phyloP scores from a whole-genome alignment of 2,329 filamentous ascomycete genomes.

The Cytospora piceicola region DNA sequence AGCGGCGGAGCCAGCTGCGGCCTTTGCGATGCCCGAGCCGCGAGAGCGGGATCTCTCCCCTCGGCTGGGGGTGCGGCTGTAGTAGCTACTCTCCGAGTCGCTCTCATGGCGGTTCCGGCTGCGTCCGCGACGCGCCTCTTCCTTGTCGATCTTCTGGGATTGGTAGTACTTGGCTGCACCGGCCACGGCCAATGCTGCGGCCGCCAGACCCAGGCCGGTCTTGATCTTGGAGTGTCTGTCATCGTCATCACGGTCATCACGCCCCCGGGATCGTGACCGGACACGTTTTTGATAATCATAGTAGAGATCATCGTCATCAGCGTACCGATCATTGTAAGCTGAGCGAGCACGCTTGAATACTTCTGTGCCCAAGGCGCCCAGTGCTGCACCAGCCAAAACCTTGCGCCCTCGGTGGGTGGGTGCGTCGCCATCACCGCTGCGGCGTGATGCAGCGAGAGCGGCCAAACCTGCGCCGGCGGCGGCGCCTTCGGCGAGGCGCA shows the following conservation, averaged over 20 bases:
- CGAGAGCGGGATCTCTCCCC: constrained; percentile 22
- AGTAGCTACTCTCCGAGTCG: constrained; percentile 48
- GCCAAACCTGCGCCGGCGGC: constrained; percentile 65
- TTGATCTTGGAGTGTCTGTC: constrained; percentile 55
- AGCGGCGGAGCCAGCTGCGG: constrained; percentile 60
- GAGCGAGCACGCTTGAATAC: constrained; percentile 63
- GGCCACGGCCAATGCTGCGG: constrained; percentile 65
- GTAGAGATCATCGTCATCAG: constrained; percentile 44
- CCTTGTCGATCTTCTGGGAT: constrained; percentile 62
- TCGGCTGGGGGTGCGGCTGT: constrained; percentile 45
- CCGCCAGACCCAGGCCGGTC: constrained; percentile 65
- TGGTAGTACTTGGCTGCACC: constrained; percentile 69
- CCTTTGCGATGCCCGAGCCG: constrained; percentile 57
- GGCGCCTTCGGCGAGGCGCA: constrained; percentile 66
- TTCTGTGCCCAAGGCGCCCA: constrained; percentile 66
- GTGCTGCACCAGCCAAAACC: constrained; percentile 63
- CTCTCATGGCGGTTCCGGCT: constrained; percentile 51
- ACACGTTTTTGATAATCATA: constrained; percentile 44
- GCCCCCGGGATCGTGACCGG: constrained; percentile 42
- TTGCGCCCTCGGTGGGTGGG: constrained; percentile 59
- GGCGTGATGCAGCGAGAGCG: constrained; percentile 61
- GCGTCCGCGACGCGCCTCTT: constrained; percentile 61
- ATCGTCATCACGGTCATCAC: constrained; percentile 33
- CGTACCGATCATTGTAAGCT: constrained; percentile 60
- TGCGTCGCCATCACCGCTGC: constrained; percentile 54